Evolutionary conservation across 73 alveolate genomes (phyloP), one percentile per base, ranked within the genome.

Genomic region (Blepharisma japonicum): DNA sequence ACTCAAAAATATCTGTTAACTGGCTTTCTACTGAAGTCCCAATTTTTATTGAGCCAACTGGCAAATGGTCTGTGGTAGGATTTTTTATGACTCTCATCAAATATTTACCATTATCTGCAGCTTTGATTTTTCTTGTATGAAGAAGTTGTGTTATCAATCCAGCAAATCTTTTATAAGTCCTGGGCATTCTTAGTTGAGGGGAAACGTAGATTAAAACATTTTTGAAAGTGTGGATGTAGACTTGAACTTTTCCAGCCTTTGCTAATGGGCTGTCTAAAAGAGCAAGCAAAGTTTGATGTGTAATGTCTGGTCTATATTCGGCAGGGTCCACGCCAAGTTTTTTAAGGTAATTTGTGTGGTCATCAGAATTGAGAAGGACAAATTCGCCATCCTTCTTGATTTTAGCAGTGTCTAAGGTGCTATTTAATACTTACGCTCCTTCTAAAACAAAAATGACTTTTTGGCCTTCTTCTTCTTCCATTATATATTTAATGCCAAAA

Each of bases 241-340:
- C 94, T 84, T 94, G 90, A 6, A 96, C 76, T 77, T 56, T 77
- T 0, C 98, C 98, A 8, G 97, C 93, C 87, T 94, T 94, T 79
- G 95, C 95, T 49, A 96, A 80, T 3, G 99, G 99, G 32, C 97
- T 87, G 71, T 96, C 98, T 66, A 92, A 81, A 48, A 94, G 83
- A 80, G 96, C 84, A 67, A 96, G 87, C 45, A 96, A 76, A 79
- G 98, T 94, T 83, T 96, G 97, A 84, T 96, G 98, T 23, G 92
- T 54, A 55, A 96, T 90, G 85, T 96, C 99, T 7, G 99, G 99
- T 56, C 99, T 79, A 77, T 81, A 96, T 50, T 88, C 95, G n/a
- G 97, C 98, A 55, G 81, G 90, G 32, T 91, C 86, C 71, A 87
- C 90, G 68, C 82, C 79, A 88, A 90, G 71, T 88, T 93, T 87